Evolutionary conservation across 2,329 filamentous ascomycete species (phyloP).

Genomic region (Zalaria sp.): DNA sequence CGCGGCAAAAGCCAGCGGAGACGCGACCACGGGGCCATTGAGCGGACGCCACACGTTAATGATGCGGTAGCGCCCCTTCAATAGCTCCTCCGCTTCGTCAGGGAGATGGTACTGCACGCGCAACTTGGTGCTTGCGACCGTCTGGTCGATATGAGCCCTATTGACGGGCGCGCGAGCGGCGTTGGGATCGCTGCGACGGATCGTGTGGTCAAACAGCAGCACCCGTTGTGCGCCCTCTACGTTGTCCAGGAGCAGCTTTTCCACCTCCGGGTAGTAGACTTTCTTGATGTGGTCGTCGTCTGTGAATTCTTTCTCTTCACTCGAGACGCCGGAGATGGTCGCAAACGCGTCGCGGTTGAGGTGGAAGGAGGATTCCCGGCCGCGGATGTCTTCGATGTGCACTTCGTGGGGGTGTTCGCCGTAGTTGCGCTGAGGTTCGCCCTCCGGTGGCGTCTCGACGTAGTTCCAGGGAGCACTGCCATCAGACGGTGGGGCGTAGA

Average conservation of each 20-base stretch:
- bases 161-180: slow-evolving; percentile 56
- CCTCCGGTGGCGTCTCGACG: slow-evolving; percentile 48
- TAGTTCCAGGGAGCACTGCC: slow-evolving; percentile 41
- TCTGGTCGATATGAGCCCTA: slow-evolving; percentile 74
- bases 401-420: slow-evolving; percentile 35
- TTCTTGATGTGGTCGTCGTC: slow-evolving; percentile 55
- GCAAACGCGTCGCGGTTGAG: slow-evolving; percentile 67
- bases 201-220: slow-evolving; percentile 76
- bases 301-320: slow-evolving; percentile 44
- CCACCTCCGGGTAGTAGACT: slow-evolving; percentile 76
- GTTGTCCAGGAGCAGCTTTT: slow-evolving; percentile 51
- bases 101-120: slow-evolving; percentile 56
- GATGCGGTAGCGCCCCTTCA: slow-evolving; percentile 60
- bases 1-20: slow-evolving; percentile 44
- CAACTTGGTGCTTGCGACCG: slow-evolving; percentile 46
- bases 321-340: slow-evolving; percentile 42
- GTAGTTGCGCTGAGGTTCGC: slow-evolving; percentile 53
- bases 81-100: slow-evolving; percentile 51
- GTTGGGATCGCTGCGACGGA: slow-evolving; percentile 50
- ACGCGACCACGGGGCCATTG: slow-evolving; percentile 42
- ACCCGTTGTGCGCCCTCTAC: slow-evolving; percentile 54
- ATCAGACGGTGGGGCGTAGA: slow-evolving; percentile 48
- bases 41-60: slow-evolving; percentile 73
- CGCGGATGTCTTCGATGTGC: slow-evolving; percentile 58
- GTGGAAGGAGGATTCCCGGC: slow-evolving; percentile 48